Conservation (phyloP, 2,329 filamentous ascomycete species). For the Alternaria consortialis region DNA sequence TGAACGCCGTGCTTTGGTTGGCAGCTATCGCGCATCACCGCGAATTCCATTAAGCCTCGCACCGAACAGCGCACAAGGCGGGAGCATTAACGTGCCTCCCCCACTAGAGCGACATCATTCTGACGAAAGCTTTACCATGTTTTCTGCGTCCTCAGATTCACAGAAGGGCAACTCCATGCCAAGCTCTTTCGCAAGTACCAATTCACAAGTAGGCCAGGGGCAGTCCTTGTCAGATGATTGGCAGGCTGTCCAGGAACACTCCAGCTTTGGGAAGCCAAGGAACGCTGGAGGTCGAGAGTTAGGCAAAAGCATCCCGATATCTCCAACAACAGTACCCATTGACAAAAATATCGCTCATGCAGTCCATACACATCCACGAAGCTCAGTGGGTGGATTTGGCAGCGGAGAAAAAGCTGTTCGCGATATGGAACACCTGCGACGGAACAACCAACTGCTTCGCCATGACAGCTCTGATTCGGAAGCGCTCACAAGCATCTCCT, state of each 20-base stretch:
- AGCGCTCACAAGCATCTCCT: constrained; percentile 45
- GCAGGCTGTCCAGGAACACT: constrained; percentile 35
- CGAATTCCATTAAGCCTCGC: constrained; percentile 62
- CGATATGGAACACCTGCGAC: constrained; percentile 50
- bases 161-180: constrained; percentile 62
- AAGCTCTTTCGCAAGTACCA: constrained; percentile 58
- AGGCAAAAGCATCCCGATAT: constrained; percentile 36
- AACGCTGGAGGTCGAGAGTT: constrained; percentile 20
- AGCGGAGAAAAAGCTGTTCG: constrained; percentile 46
- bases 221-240: constrained; percentile 42
- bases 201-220: constrained; percentile 36
- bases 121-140: constrained; percentile 70
- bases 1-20: constrained; percentile 49
- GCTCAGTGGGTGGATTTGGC: constrained; percentile 27
- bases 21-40: constrained; percentile 60
- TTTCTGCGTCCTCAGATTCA: constrained; percentile 69
- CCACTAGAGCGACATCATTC: constrained; percentile 63
- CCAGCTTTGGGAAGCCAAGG: constrained; percentile 45
- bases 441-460: constrained; percentile 53
- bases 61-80: constrained; percentile 49
- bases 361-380: constrained; percentile 18
- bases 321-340: constrained; percentile 40
- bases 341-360: constrained; percentile 6
- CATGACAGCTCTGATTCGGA: constrained; percentile 53
- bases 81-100: constrained; percentile 47